These are phyloP conservation scores for Escovopsis weberi DNA, from an alignment of 2,329 filamentous ascomycete genomes.

Conservation along the genomic window DNA sequence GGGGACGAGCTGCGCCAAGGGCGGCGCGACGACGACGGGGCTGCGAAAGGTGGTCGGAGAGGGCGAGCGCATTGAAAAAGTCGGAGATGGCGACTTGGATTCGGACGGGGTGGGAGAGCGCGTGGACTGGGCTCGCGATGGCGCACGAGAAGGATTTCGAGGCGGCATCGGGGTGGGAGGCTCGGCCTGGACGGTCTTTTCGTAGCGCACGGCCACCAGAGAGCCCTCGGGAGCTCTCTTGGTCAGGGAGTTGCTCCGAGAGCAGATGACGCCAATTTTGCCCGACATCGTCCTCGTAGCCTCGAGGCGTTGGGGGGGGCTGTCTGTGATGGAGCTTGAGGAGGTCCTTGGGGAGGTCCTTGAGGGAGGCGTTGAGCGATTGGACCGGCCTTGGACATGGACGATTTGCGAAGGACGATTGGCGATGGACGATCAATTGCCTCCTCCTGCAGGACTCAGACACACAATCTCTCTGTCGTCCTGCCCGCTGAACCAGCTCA, in stretches of 20 bases:
- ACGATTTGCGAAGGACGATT: no score
- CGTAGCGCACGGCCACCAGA: constrained; percentile 44
- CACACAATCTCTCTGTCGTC: no score
- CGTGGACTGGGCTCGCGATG: constrained; percentile 9
- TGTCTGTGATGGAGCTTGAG: background rate
- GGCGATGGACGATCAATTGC: no score
- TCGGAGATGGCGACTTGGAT: background rate
- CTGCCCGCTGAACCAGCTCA: no score
- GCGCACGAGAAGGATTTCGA: constrained; percentile 23
- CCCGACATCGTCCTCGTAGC: constrained; percentile 8
- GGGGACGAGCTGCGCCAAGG: constrained; percentile 9
- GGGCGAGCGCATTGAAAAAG: constrained; percentile 6
- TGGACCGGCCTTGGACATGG: background rate
- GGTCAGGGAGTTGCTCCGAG: constrained; percentile 24
- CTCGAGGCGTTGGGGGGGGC: background rate
- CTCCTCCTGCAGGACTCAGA: no score
- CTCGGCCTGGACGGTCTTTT: constrained; percentile 42
- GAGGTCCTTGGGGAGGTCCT: background rate
- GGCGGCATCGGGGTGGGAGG: constrained; percentile 40
- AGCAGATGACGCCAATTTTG: constrained; percentile 28
- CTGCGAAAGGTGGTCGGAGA: constrained; percentile 10
- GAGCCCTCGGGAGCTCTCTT: constrained; percentile 24
- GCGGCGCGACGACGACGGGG: constrained; percentile 18
- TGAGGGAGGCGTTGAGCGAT: background rate
- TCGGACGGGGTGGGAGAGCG: constrained; percentile 8